Conservation (phyloP, 2,329 filamentous ascomycete species). For the Penicillium digitatum region DNA sequence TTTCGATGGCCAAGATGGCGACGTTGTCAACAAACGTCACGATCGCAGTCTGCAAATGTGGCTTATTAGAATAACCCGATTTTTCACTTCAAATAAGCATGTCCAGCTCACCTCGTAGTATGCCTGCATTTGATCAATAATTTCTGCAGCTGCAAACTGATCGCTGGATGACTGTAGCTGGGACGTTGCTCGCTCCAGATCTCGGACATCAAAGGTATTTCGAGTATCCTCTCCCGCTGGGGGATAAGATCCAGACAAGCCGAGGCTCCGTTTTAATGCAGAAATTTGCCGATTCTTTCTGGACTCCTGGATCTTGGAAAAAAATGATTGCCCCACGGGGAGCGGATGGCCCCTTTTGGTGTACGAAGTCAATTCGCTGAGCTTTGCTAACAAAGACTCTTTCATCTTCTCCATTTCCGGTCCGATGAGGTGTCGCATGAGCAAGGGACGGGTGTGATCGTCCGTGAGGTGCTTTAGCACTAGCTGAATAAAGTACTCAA, state of each 20-base stretch:
- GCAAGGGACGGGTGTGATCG: neutral
- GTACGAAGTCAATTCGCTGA: neutral
- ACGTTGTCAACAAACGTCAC: constrained; percentile 49
- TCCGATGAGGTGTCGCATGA: neutral
- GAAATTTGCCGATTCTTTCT: neutral
- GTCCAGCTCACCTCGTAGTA: constrained; percentile 41
- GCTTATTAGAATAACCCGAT: neutral
- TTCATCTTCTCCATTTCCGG: neutral
- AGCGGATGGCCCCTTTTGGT: neutral
- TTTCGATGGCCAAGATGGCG: constrained; percentile 48
- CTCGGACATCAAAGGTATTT: neutral
- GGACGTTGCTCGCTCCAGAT: neutral
- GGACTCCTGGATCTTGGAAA: neutral
- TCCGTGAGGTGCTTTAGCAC: neutral
- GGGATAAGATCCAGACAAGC: neutral
- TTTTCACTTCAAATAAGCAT: neutral
- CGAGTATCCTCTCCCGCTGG: neutral
- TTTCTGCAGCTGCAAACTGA: constrained; percentile 1
- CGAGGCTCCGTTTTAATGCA: neutral
- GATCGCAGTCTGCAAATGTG: constrained; percentile 28
- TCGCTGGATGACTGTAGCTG: neutral
- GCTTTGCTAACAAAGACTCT: neutral
- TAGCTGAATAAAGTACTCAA: neutral
- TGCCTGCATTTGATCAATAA: constrained; percentile 46
- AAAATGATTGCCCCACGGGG: neutral